A percentile compares a stretch with the other conserved stretches of the same genome.
Conservation (phyloP, 2,329 filamentous ascomycete species). For the Chrysosphaeria jannelii region DNA sequence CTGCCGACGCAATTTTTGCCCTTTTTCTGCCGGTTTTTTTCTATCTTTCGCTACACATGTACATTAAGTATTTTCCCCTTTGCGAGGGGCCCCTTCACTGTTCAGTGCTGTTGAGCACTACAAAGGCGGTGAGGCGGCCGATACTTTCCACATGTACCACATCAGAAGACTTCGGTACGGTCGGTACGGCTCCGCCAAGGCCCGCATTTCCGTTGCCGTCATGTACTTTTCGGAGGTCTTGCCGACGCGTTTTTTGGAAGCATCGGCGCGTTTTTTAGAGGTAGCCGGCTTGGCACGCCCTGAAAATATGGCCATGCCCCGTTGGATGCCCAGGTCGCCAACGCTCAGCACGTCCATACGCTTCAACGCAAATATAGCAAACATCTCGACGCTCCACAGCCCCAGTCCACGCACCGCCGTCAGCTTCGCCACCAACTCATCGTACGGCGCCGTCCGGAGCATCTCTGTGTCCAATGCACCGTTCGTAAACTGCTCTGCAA, state of each 20-base stretch:
- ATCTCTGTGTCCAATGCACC: constrained; percentile 50
- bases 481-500: constrained; percentile 49
- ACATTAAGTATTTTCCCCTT: too few species aligned
- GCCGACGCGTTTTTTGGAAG: too few species aligned
- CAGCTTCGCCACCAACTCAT: constrained; percentile 55
- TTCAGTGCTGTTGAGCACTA: too few species aligned
- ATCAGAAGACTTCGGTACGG: constrained; percentile 84
- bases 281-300: constrained; percentile 63
- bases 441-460: constrained; percentile 52
- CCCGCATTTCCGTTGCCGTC: constrained; percentile 73
- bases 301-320: constrained; percentile 70
- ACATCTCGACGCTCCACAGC: constrained; percentile 90
- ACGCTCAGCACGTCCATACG: constrained; percentile 78
- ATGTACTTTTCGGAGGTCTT: constrained; percentile 99
- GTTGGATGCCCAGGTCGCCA: constrained; percentile 77
- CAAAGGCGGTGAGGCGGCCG: too few species aligned
- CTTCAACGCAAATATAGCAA: constrained; percentile 85
- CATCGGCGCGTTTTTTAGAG: too few species aligned
- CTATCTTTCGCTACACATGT: too few species aligned
- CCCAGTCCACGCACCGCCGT: constrained; percentile 70
- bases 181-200: constrained; percentile 46
- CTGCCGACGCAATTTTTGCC: too few species aligned
- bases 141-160: constrained; percentile 97
- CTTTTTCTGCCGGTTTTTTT: too few species aligned
- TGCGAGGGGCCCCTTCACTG: too few species aligned